Evolutionary conservation across 163 green algal species (phyloP).

Genomic region (Trebouxia gelatinosa): DNA sequence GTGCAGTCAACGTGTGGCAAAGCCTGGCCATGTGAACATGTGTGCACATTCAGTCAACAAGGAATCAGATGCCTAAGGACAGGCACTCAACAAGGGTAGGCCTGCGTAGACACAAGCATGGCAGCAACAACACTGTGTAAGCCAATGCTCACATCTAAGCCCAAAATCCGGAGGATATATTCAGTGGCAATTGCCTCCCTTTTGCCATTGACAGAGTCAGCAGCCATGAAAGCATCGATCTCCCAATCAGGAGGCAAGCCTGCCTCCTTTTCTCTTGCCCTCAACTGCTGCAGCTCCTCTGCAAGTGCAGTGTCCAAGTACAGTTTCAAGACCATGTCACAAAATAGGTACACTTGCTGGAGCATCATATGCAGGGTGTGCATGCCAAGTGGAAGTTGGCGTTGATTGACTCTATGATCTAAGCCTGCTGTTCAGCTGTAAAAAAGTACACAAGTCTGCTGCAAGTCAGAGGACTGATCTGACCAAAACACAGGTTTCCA

Average conservation of each 20-base stretch:
- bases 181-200: conserved; percentile 42
- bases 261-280: conserved; percentile 36
- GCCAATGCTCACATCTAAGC: conserved; percentile 41
- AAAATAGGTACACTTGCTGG: not conserved
- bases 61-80: not conserved
- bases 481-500: not conserved
- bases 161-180: conserved; percentile 25
- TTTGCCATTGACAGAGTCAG: conserved; percentile 30
- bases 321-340: not conserved
- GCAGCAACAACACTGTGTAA: not conserved
- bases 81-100: not conserved
- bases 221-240: conserved; percentile 64
- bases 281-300: conserved; percentile 46
- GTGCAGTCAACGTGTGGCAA: too few relatives aligned
- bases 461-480: too few relatives aligned
- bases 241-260: conserved; percentile 53
- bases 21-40: too few relatives aligned
- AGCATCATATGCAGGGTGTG: not conserved
- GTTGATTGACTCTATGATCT: not conserved
- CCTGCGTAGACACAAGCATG: not conserved
- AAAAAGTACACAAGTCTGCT: not conserved
- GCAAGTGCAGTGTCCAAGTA: conserved; percentile 9
- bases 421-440: not conserved
- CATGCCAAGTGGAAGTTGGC: too few relatives aligned
- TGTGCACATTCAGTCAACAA: too few relatives aligned